Evolutionary conservation across 495 filamentous ascomycete species (phyloP), one percentile per base, ranked within the genome.

Genomic region (Glarea lozoyensis): DNA sequence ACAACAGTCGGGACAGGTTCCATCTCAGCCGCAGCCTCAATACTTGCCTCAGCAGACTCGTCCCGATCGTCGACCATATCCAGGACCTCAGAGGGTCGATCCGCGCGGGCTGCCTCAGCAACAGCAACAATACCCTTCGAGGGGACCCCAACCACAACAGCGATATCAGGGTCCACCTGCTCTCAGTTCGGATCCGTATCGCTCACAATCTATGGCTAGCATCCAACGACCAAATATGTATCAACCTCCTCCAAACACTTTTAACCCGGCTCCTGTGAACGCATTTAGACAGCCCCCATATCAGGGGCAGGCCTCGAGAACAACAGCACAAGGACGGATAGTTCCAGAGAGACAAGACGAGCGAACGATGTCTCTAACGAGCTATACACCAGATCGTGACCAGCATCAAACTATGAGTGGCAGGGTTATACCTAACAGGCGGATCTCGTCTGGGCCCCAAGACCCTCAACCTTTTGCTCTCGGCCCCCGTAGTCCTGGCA

Each of bases 261-360:
- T 81, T 60, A 77, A 76, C 37, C 72, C 82, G 43, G 66, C 76
- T 6, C 77, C 84, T 22, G 80, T 79, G 15, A 82, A 76, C 48
- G 73, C 81, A 27, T 87, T 88, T 52, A 80, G 88, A 19, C 80
- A 87, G 40, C 76, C 83, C 25, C 80, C 78, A 15, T 88, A 92
- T 62, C 67, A 75, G 43, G 66, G 51, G 15, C 59, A 67, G 16
- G 57, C 67, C 42, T 80, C 85, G 24, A 74, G 87, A 55, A 97
- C 88, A 20, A 93, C 89, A 17, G 86, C 86, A 1, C 86, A 94
- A 59, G 93, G 93, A 12, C 76, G 93, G 39, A 63, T 87, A 19
- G 86, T 99, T 1, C 93, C 93, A 5, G 89, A 95, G 50, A 76
- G 88, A 37, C 83, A 92, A 55, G 81, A 97, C 55, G 89, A 96